These are phyloP conservation scores for Fraxinus quadrangulata DNA, from an alignment of 257 asterid genomes.

Conservation along the genomic window DNA sequence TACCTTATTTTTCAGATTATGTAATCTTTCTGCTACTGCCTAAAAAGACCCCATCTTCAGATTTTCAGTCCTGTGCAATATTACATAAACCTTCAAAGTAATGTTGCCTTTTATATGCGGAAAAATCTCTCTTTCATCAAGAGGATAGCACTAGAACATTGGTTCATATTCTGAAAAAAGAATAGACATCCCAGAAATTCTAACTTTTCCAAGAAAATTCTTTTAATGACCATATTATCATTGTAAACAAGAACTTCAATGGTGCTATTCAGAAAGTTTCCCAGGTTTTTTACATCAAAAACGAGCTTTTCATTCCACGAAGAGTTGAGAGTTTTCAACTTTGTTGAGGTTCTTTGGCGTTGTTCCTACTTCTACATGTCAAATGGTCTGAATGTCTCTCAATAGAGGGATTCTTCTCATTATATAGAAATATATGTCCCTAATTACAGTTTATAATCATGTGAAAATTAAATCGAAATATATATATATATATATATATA, in stretches of 20 bases:
- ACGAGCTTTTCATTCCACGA: conserved; percentile 74
- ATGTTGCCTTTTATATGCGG: conserved; percentile 83
- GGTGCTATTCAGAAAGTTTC: conserved; percentile 40
- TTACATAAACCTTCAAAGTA: conserved; percentile 54
- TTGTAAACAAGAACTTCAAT: conserved; percentile 70
- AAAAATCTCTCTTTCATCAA: conserved; percentile 80
- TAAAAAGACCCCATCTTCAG: conserved; percentile 16
- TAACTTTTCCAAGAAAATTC: conserved; percentile 77
- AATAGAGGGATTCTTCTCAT: too few species aligned
- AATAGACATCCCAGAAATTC: conserved; percentile 67
- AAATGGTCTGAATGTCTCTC: too few species aligned
- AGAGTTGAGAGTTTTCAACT: conserved; percentile 72
- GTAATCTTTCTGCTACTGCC: conserved; percentile 28
- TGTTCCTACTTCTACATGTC: conserved; percentile 72
- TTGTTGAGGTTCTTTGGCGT: conserved; percentile 69
- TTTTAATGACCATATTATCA: conserved; percentile 59
- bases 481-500: too few species aligned
- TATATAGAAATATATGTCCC: too few species aligned
- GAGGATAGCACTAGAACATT: conserved; percentile 66
- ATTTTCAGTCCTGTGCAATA: conserved; percentile 26
- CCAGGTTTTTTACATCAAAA: conserved; percentile 52
- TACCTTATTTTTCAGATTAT: conserved; percentile 30
- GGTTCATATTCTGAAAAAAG: conserved; percentile 66
- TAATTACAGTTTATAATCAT: too few species aligned
- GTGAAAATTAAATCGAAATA: too few species aligned